phyloP scores from a whole-genome alignment of 1,284 basidiomycete species.

The Rhodotorula mucilaginosa region DNA sequence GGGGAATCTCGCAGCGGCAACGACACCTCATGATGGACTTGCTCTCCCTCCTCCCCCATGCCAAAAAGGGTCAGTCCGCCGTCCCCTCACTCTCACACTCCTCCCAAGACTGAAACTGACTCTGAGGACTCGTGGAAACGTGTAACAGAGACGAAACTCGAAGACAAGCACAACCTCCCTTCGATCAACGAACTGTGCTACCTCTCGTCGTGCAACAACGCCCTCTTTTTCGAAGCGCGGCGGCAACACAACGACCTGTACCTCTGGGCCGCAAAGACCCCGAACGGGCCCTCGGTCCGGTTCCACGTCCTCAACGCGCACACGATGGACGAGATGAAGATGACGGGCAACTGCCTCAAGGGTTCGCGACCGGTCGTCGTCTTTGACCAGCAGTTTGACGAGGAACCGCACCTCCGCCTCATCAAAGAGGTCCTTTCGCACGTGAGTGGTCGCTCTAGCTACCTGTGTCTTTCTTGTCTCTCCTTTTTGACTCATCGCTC shows the following conservation, averaged over 20 bases:
- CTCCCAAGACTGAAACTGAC: background rate
- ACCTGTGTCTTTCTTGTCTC: too few relatives aligned
- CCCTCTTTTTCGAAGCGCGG: constrained; percentile 95
- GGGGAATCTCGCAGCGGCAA: constrained; percentile 95
- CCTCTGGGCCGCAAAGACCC: constrained; percentile 93
- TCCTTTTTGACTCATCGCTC: too few relatives aligned
- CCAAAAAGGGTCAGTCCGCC: constrained; percentile 81
- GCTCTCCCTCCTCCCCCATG: constrained; percentile 84
- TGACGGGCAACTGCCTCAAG: constrained; percentile 99
- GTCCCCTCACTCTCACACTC: background rate
- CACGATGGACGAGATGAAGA: constrained; percentile 99
- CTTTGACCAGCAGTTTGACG: constrained; percentile 89
- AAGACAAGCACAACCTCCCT: constrained; percentile 91
- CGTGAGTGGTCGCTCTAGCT: constrained; percentile 55
- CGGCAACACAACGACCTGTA: constrained; percentile 89
- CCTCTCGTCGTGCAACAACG: constrained; percentile 96
- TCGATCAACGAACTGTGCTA: constrained; percentile 96
- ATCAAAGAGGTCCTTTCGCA: constrained; percentile 96
- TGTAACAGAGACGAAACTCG: constrained; percentile 83
- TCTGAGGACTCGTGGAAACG: background rate
- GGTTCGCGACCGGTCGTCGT: constrained; percentile 87
- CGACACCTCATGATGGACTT: constrained; percentile 95
- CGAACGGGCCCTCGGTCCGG: constrained; percentile 95
- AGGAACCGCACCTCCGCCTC: constrained; percentile 79
- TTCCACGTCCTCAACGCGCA: constrained; percentile 98